Evolutionary conservation across 768 basidiomycete species (phyloP), one percentile per base, ranked within the genome.

Genomic region (Phlebiopsis gigantea): DNA sequence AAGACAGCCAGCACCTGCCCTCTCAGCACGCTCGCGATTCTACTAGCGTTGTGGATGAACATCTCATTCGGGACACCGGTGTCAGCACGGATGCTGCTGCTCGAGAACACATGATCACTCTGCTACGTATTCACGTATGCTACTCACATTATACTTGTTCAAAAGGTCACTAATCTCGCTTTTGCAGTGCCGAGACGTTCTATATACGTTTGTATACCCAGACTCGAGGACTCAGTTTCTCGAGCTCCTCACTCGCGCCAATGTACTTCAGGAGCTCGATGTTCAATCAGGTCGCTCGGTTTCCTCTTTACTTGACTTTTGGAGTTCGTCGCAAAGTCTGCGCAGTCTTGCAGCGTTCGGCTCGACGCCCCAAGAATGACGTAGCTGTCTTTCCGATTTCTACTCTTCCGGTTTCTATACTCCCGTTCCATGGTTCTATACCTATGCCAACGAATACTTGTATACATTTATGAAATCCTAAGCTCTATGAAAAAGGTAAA

Each of bases 221-320:
- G 87, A 90, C 56, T 90, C 90, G 12, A 81, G 90, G 4, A 83
- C 80, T 2, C 75, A 79, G 53, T 84, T 91, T 53, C 61, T 88
- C n/a, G 70, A 76, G 49, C 71, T 89, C 21, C 62, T 90, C 8
- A 71, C 68, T 19, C 70, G 67, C 7, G 79, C 77, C 1, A 80
- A 78, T 4, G 61, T 86, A 3, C 63, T 78, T 17, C 46, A 57
- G 19, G 69, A 71, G 19, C 53, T 71, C 15, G 41, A 43, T 8
- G 59, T 26, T 12, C 47, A 29, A 9, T n/a, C 17, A 29, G 47
- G 28, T 1, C 61, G 31, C 56, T 69, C 34, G 65, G 67, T 55
- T 61, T 8, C 55, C 58, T 51, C 61, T 46, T 61, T 56, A 53
- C 68, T 85, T 10, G 82, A 87, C 60, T 89, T 88, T 62, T 89